Evolutionary conservation across 805 yeast species (phyloP), one percentile per base, ranked within the genome.

Genomic region (Schizosaccharomyces lindneri): DNA sequence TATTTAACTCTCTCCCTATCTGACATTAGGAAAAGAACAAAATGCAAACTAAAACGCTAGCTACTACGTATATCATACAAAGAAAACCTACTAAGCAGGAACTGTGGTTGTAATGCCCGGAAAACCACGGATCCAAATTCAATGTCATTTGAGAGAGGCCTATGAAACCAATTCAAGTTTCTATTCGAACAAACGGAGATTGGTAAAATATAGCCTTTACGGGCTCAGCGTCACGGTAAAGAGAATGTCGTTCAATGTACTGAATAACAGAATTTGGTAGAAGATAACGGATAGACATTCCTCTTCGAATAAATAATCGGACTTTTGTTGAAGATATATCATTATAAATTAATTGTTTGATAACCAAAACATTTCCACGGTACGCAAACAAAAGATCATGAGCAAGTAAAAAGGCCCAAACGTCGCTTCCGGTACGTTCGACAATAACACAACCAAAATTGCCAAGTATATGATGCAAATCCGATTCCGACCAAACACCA

Each of bases 361-460:
- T 90, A 55, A 90, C 96, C 68, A 93, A 76, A 61, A 93, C 90
- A 70, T 93, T 93, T 67, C 90, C 79, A 97, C 60, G 78, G 70
- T 93, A 97, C 73, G 90, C 95, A 71, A 89, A 93, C 96, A 93
- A 88, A 68, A 93, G 85, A 71, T 93, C 98, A 73, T 93, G 98
- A 61, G 93, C 82, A 64, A 93, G 75, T 68, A 93, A 73, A 76
- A 93, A 93, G 48, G 88, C 82, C 68, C 98, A 79, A 61, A 93
- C 98, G 73, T 93, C 98, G 9, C 93, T 78, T 5, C 98, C 98
- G 0, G 98, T 90, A 67, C 98, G 78, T 75, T 93, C 98, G 27
- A 93, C 96, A 60, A 93, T 93, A 64, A 93, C 75, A 74, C 98
- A 93, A 2, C 98, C 98, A 72, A 93, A 93, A 64, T 85, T 83